Conservation (phyloP, 208 protist genomes). For the Leishmania aethiopica region DNA sequence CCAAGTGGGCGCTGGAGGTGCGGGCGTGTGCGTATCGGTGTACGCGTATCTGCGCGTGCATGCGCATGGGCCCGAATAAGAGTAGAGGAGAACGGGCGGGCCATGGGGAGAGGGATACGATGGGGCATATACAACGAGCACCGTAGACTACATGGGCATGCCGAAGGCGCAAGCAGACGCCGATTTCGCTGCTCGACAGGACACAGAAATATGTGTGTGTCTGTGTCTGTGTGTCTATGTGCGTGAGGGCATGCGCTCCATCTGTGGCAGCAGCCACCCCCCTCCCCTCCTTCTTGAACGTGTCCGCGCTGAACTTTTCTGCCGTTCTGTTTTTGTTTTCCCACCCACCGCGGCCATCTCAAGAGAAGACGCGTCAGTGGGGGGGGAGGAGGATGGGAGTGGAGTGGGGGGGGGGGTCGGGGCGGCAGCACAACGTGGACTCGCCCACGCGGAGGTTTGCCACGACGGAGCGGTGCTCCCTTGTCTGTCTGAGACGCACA, state of each 20-base stretch:
- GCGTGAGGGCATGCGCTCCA: neutral
- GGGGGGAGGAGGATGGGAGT: too few species aligned
- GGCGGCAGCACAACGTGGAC: neutral
- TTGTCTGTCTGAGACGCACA: neutral
- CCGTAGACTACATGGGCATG: neutral
- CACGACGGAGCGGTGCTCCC: neutral
- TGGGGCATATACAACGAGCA: neutral
- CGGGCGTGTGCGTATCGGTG: neutral
- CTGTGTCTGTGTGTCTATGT: neutral
- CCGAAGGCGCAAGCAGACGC: neutral
- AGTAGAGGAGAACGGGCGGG: neutral
- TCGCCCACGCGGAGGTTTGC: neutral
- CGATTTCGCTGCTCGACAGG: neutral
- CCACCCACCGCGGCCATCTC: neutral
- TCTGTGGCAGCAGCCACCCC: neutral
- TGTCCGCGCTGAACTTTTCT: too few species aligned
- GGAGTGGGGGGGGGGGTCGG: too few species aligned
- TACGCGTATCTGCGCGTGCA: neutral
- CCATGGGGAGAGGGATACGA: neutral
- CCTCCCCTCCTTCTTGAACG: neutral
- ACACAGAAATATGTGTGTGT: neutral
- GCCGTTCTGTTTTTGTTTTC: too few species aligned
- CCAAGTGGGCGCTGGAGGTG: neutral
- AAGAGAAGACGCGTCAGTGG: too few species aligned
- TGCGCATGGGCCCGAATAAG: neutral